A percentile compares a stretch with the other conserved stretches of the same genome.
Evolutionary conservation across 176 grass and related monocot genomes (phyloP).

Genomic region (Musa acuminata): DNA sequence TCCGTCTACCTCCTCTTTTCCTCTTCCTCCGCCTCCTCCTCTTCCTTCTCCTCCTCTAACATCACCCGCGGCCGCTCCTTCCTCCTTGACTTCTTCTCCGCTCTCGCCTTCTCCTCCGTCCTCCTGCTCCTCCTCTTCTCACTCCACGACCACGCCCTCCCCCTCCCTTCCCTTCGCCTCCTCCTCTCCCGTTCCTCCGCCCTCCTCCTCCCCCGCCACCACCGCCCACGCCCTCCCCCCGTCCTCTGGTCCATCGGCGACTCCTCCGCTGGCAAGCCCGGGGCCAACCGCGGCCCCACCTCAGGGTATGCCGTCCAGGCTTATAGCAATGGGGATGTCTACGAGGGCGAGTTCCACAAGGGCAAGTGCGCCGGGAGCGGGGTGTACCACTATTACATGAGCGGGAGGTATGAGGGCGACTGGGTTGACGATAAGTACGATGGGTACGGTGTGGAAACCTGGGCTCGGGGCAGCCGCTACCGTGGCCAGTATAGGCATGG

Average conservation of each 20-base stretch:
- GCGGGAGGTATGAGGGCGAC: slow-evolving; percentile 83
- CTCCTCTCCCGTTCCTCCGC: slow-evolving; percentile 41
- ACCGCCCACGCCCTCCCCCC: slow-evolving; percentile 27
- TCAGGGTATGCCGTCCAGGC: slow-evolving; percentile 74
- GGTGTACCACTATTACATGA: slow-evolving; percentile 96
- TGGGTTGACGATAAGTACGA: slow-evolving; percentile 45
- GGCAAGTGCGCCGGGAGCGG: slow-evolving; percentile 69
- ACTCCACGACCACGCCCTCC: slow-evolving; percentile 17
- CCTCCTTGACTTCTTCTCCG: slow-evolving; percentile 82
- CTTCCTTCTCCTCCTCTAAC: slow-evolving; percentile 37
- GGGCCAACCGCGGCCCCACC: slow-evolving; percentile 24
- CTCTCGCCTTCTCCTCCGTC: slow-evolving; percentile 68
- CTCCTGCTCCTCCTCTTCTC: slow-evolving; percentile 68
- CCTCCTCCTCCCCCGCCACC: slow-evolving; percentile 25
- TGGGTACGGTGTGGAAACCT: slow-evolving; percentile 19
- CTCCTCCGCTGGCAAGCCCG: not conserved
- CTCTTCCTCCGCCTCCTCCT: slow-evolving; percentile 50
- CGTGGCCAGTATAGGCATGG: slow-evolving; percentile 73
- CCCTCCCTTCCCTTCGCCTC: slow-evolving; percentile 10
- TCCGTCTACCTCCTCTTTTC: slow-evolving; percentile 52
- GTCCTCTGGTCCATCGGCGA: slow-evolving; percentile 95
- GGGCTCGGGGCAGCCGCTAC: slow-evolving; percentile 82
- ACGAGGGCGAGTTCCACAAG: slow-evolving; percentile 78
- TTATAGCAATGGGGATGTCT: slow-evolving; percentile 78
- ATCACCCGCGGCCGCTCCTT: slow-evolving; percentile 42